phyloP scores from a whole-genome alignment of 768 basidiomycete genomes.

The Saitozyma sp. region DNA sequence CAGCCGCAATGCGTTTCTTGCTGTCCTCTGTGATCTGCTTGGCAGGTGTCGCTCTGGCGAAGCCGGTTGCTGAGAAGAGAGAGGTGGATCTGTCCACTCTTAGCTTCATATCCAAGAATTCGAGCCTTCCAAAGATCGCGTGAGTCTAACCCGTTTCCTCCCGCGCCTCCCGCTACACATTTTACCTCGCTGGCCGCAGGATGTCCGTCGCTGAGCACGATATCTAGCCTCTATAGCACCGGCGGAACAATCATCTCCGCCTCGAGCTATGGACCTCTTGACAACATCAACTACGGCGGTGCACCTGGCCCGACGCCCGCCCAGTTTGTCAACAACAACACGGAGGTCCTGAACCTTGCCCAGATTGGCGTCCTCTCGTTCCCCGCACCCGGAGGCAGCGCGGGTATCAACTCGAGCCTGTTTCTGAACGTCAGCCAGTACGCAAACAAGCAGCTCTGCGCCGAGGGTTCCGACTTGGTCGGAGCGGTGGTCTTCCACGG shows the following conservation, averaged over 20 bases:
- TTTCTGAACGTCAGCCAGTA: conserved; percentile 22
- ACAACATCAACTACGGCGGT: conserved; percentile 22
- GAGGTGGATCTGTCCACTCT: no score
- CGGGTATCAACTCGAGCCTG: conserved; percentile 11
- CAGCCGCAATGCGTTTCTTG: no score
- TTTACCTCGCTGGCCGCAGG: no score
- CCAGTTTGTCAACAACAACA: conserved; percentile 11
- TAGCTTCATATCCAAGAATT: no score
- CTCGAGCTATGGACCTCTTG: conserved; percentile 12
- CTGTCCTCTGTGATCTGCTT: no score
- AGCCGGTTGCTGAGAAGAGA: no score
- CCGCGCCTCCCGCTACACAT: no score
- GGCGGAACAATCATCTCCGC: conserved; percentile 20
- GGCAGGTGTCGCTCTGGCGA: no score
- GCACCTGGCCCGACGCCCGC: conserved; percentile 3
- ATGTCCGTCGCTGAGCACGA: no score
- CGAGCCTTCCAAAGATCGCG: no score
- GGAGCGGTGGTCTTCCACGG: conserved; percentile 39
- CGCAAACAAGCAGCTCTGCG: conserved; percentile 39
- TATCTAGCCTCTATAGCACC: conserved; percentile 18
- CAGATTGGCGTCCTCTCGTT: conserved; percentile 21
- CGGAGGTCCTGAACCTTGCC: conserved; percentile 14
- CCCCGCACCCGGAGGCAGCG: conserved; percentile 10
- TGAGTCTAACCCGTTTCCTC: no score
- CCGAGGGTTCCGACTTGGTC: conserved; percentile 30